A percentile compares a stretch with the other conserved stretches of the same genome.
Evolutionary conservation across 306 rosid genomes (phyloP).

Genomic region (Vigna radiata): DNA sequence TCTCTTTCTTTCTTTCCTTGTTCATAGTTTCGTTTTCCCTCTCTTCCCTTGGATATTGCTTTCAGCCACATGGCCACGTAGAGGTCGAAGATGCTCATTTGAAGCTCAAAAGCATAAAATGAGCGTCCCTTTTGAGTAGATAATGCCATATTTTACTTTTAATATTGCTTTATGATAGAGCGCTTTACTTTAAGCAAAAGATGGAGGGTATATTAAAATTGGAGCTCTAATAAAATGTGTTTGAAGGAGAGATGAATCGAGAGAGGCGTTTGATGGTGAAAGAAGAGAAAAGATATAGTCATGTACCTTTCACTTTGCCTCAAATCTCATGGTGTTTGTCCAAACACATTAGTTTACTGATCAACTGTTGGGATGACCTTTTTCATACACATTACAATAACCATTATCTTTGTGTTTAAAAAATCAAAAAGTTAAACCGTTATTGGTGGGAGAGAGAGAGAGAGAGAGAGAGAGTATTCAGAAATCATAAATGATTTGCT

Average conservation of each 20-base stretch:
- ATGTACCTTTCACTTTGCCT: conserved; percentile 58
- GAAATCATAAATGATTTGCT: conserved; percentile 41
- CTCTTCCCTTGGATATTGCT: conserved; percentile 65
- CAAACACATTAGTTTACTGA: conserved; percentile 43
- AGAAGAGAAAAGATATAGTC: conserved; percentile 54
- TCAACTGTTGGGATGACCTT: conserved; percentile 48
- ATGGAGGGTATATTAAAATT: conserved; percentile 42
- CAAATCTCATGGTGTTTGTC: conserved; percentile 52
- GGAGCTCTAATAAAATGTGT: conserved; percentile 58
- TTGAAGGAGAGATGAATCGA: conserved; percentile 43
- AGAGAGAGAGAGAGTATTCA: conserved; percentile 32
- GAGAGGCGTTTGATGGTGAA: conserved; percentile 50
- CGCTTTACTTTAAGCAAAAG: conserved; percentile 91
- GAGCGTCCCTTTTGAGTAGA: conserved; percentile 98
- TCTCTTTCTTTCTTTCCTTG: conserved; percentile 27
- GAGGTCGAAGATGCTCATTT: conserved; percentile 85
- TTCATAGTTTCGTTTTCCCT: conserved; percentile 31
- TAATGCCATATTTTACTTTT: conserved; percentile 99
- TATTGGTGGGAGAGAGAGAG: conserved; percentile 57
- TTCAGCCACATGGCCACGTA: conserved; percentile 94
- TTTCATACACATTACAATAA: conserved; percentile 26
- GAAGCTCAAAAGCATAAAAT: conserved; percentile 90
- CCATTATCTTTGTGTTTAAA: conserved; percentile 39
- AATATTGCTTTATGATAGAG: conserved; percentile 78
- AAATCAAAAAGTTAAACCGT: conserved; percentile 55